Evolutionary conservation across 495 filamentous ascomycete genomes (phyloP).

Genomic region (Penicillium psychrofluorescens): DNA sequence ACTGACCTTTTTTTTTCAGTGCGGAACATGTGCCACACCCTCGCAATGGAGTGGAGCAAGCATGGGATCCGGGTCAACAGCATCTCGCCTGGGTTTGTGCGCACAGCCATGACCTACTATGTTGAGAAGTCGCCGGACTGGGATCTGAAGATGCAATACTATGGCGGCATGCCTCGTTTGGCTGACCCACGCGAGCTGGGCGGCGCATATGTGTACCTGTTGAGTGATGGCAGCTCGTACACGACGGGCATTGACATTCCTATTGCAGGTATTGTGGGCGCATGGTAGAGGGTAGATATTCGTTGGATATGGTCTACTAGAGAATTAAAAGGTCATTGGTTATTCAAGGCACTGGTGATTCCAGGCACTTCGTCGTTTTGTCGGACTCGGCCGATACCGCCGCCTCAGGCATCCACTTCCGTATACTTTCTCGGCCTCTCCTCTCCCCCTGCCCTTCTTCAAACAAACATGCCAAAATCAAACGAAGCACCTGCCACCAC

Average conservation of each 20-base stretch:
- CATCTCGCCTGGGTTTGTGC: constrained; percentile 30
- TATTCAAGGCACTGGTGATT: too few relatives aligned
- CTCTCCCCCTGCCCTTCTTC: too few relatives aligned
- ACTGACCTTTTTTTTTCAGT: constrained; percentile 4
- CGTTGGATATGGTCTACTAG: too few relatives aligned
- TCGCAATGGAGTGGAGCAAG: constrained; percentile 42
- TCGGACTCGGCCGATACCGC: neutral
- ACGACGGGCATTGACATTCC: constrained; percentile 33
- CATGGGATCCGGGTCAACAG: constrained; percentile 40
- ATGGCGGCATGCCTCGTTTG: constrained; percentile 36
- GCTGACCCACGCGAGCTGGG: constrained; percentile 32
- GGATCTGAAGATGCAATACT: constrained; percentile 36
- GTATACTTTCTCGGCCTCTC: too few relatives aligned
- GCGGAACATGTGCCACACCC: constrained; percentile 29
- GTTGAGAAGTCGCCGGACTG: constrained; percentile 33
- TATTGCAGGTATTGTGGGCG: constrained; percentile 37
- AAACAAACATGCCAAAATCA: too few relatives aligned
- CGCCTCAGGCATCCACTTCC: too few relatives aligned
- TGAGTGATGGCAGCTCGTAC: constrained; percentile 25
- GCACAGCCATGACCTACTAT: constrained; percentile 32
- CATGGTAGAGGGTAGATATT: constrained; percentile 21
- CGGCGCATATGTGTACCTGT: constrained; percentile 34
- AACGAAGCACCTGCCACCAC: too few relatives aligned
- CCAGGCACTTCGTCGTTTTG: too few relatives aligned
- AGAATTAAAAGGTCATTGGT: too few relatives aligned